These are phyloP conservation scores for Glomus cerebriforme DNA, from an alignment of 192 early-diverging fungal species.

Conservation along the genomic window DNA sequence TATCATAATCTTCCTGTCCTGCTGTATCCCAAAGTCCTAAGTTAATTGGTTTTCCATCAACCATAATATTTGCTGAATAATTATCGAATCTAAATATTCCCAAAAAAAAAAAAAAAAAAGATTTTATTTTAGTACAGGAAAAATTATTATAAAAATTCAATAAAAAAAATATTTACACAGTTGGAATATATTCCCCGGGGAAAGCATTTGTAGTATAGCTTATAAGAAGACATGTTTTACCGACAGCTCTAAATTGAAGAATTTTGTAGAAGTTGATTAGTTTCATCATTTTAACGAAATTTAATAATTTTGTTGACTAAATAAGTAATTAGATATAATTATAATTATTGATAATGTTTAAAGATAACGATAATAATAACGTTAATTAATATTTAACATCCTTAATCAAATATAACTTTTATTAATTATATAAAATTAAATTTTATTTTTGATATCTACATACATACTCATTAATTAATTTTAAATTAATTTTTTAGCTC, in stretches of 20 bases:
- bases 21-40: constrained; percentile 98
- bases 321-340: not conserved
- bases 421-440: no score
- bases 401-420: no score
- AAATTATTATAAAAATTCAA: not conserved
- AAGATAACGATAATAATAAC: no score
- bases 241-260: constrained; percentile 69
- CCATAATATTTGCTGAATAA: constrained; percentile 99
- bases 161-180: constrained; percentile 74
- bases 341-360: not conserved
- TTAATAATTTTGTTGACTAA: not conserved
- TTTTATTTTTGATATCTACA: no score
- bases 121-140: not conserved
- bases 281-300: not conserved
- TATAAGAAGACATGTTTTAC: constrained; percentile 97
- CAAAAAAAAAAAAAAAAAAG: not conserved
- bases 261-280: no score
- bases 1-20: constrained; percentile 99
- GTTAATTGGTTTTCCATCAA: constrained; percentile 98
- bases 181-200: constrained; percentile 99
- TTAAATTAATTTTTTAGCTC: no score
- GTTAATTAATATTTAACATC: no score
- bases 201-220: constrained; percentile 99
- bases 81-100: constrained; percentile 81
- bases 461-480: no score